phyloP scores from a whole-genome alignment of 805 yeast species.

The Sugiyamaella qingdaonensis region DNA sequence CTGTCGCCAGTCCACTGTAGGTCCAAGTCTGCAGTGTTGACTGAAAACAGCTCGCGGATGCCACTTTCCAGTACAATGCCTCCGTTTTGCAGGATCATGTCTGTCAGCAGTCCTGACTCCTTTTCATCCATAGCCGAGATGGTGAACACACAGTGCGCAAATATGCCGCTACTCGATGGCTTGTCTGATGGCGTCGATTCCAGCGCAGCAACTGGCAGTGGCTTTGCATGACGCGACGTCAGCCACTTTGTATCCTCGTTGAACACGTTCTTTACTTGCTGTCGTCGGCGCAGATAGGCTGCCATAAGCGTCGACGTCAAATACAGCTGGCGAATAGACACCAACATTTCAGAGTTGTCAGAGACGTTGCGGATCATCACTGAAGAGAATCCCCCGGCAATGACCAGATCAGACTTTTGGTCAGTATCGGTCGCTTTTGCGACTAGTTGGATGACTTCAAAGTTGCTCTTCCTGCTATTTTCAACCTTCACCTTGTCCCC shows the following conservation, averaged over 20 bases:
- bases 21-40: conserved; percentile 5
- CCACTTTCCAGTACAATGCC: conserved; percentile 21
- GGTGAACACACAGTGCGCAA: conserved; percentile 17
- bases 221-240: background rate
- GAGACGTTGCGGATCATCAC: background rate
- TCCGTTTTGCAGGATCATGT: conserved; percentile 17
- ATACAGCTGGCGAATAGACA: conserved; percentile 9
- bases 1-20: conserved; percentile 3
- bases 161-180: conserved; percentile 9
- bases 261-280: conserved; percentile 2
- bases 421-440: background rate
- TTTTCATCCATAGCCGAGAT: conserved; percentile 19
- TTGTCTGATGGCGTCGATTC: background rate
- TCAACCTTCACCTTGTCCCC: conserved; percentile 22
- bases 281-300: conserved; percentile 1
- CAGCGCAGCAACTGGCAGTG: background rate
- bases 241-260: background rate
- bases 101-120: conserved; percentile 2
- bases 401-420: background rate
- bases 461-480: conserved; percentile 13
- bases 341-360: background rate
- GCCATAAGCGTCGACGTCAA: conserved; percentile 10
- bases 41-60: conserved; percentile 18
- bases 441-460: conserved; percentile 13
- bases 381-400: background rate